Percentiles rank a stretch among this genome's conserved stretches.
phyloP scores from a whole-genome alignment of 805 yeast genomes.

The Candida easanensis region DNA sequence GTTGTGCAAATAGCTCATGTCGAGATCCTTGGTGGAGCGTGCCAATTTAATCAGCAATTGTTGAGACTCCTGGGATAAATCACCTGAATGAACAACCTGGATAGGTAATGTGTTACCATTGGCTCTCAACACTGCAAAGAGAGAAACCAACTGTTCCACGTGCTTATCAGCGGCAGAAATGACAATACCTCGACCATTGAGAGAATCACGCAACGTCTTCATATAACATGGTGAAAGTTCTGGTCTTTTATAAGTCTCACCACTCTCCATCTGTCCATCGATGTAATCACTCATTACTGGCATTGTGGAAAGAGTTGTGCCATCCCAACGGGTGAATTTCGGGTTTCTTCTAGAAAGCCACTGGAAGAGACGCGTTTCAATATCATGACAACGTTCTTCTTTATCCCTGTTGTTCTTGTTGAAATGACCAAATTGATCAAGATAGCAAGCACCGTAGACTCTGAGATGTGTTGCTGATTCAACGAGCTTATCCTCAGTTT shows the following conservation, averaged over 20 bases:
- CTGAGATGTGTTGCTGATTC: slow-evolving; percentile 28
- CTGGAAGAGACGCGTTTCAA: slow-evolving; percentile 37
- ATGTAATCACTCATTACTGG: slow-evolving; percentile 20
- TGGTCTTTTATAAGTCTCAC: slow-evolving; percentile 20
- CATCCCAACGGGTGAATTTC: slow-evolving; percentile 38
- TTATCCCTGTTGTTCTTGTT: slow-evolving; percentile 2
- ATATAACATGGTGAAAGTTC: slow-evolving; percentile 30
- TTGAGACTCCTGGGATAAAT: slow-evolving; percentile 31
- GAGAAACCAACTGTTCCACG: slow-evolving; percentile 27
- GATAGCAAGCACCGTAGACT: slow-evolving; percentile 28
- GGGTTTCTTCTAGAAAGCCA: slow-evolving; percentile 39
- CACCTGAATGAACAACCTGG: slow-evolving; percentile 37
- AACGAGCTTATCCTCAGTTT: slow-evolving; percentile 23
- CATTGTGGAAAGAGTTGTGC: slow-evolving; percentile 18
- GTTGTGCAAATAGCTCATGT: slow-evolving; percentile 15
- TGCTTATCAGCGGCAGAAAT: slow-evolving; percentile 31
- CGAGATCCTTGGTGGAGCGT: slow-evolving; percentile 13
- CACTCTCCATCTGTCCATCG: slow-evolving; percentile 2
- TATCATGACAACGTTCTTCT: slow-evolving; percentile 27
- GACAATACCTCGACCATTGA: slow-evolving; percentile 36
- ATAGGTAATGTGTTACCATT: slow-evolving; percentile 38
- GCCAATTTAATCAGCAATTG: slow-evolving; percentile 35
- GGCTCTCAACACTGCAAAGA: slow-evolving; percentile 40
- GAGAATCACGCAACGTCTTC: slow-evolving; percentile 22
- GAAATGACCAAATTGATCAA: slow-evolving; percentile 19